Evolutionary conservation across 768 basidiomycete species (phyloP).

Genomic region (Sporobolomyces phaffii): DNA sequence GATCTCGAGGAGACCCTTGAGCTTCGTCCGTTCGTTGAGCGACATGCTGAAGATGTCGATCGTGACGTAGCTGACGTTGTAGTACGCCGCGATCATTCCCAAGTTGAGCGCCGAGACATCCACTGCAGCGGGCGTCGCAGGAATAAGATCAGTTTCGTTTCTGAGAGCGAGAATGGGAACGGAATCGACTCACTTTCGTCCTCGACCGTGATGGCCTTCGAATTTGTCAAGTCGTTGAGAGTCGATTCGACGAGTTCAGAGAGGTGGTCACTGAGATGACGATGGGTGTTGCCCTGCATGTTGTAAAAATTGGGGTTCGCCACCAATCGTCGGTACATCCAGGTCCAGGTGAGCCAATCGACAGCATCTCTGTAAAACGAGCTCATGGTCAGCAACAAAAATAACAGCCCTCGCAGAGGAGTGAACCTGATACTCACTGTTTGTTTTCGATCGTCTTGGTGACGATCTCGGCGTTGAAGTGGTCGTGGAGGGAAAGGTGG

Average conservation of each 20-base stretch:
- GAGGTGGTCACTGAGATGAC: constrained; percentile 88
- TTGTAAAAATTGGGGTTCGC: constrained; percentile 97
- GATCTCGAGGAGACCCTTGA: constrained; percentile 92
- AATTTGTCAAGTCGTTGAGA: constrained; percentile 79
- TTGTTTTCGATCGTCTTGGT: constrained; percentile 99
- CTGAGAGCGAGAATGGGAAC: too few species aligned
- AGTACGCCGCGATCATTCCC: constrained; percentile 97
- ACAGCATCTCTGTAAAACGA: constrained; percentile 44
- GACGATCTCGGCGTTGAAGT: constrained; percentile 96
- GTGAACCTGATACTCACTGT: constrained; percentile 71
- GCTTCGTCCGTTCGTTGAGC: constrained; percentile 89
- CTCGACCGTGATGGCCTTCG: constrained; percentile 86
- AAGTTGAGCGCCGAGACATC: constrained; percentile 67
- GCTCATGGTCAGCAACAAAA: not conserved
- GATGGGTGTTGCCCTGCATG: constrained; percentile 73
- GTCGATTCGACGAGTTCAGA: constrained; percentile 95
- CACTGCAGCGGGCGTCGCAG: constrained; percentile 24
- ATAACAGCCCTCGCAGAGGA: not conserved
- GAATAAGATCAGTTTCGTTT: too few species aligned
- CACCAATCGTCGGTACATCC: constrained; percentile 86
- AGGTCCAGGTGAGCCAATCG: constrained; percentile 96
- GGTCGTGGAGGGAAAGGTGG: constrained; percentile 84
- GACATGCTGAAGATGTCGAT: constrained; percentile 96
- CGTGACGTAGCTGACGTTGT: constrained; percentile 70
- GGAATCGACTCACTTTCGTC: constrained; percentile 44